phyloP scores from a whole-genome alignment of 768 basidiomycete genomes.

The Lactarius sp. region DNA sequence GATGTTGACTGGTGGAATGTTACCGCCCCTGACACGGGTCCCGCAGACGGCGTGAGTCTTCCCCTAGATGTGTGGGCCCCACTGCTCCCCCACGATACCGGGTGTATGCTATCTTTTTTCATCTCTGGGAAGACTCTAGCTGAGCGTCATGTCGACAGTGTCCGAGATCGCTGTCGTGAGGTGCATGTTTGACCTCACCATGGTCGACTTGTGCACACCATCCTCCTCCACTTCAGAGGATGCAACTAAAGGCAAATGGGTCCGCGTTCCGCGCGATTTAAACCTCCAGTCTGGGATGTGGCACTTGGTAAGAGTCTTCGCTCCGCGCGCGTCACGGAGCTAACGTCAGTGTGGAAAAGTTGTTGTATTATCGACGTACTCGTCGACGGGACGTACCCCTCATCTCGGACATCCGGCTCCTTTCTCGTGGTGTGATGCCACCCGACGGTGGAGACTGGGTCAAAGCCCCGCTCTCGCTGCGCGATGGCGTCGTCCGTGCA shows the following conservation, averaged over 20 bases:
- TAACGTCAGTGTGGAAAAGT: conserved; percentile 34
- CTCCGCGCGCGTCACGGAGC: conserved; percentile 9
- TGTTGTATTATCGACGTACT: conserved; percentile 83
- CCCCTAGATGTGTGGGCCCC: conserved; percentile 81
- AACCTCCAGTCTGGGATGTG: conserved; percentile 59
- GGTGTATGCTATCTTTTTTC: conserved; percentile 43
- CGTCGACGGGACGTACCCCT: conserved; percentile 77
- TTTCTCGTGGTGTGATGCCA: conserved; percentile 50
- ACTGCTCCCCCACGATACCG: conserved; percentile 69
- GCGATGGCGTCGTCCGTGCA: conserved; percentile 54
- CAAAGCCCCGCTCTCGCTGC: conserved; percentile 55
- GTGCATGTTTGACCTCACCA: conserved; percentile 60
- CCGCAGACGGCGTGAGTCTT: conserved; percentile 58
- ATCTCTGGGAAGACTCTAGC: background rate
- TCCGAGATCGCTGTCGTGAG: conserved; percentile 72
- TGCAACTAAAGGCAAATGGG: conserved; percentile 82
- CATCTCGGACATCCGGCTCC: conserved; percentile 65
- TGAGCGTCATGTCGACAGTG: conserved; percentile 40
- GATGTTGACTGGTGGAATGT: conserved; percentile 76
- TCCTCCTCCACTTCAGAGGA: conserved; percentile 65
- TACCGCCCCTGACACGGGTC: conserved; percentile 32
- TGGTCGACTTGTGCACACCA: conserved; percentile 63
- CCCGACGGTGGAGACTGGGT: conserved; percentile 52
- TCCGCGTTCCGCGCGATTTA: conserved; percentile 76
- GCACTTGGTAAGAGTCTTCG: conserved; percentile 49